These are phyloP conservation scores for Pichia sp. DNA, from an alignment of 1,139 yeast genomes.

Conservation along the genomic window DNA sequence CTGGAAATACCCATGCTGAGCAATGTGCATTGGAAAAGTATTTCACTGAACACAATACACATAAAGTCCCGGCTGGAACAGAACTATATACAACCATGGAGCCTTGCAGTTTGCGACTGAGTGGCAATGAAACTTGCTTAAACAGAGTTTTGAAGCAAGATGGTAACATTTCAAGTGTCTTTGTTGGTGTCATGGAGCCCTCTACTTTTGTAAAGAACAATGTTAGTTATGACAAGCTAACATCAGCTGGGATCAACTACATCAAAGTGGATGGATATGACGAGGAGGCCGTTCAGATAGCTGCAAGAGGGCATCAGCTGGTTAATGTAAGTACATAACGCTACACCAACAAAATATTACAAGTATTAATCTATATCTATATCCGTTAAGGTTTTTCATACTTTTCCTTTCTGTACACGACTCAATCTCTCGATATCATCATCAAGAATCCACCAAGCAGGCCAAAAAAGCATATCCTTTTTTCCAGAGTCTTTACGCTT, in stretches of 20 bases:
- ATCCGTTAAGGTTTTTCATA: conserved; percentile 4
- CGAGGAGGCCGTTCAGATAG: conserved; percentile 65
- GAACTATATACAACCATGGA: conserved; percentile 96
- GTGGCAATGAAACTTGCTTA: conserved; percentile 88
- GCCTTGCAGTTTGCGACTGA: conserved; percentile 84
- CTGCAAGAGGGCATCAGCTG: conserved; percentile 61
- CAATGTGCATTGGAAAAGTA: conserved; percentile 89
- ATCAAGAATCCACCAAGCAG: conserved; percentile 63
- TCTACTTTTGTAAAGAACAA: conserved; percentile 80
- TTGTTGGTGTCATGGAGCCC: conserved; percentile 92
- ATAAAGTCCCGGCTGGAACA: conserved; percentile 66
- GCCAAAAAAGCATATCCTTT: conserved; percentile 37
- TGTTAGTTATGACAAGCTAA: conserved; percentile 54
- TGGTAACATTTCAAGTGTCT: conserved; percentile 29
- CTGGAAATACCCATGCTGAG: conserved; percentile 97
- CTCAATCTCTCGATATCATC: conserved; percentile 58
- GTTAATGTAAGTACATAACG: neutral
- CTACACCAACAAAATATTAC: neutral
- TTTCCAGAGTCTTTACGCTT: conserved; percentile 28
- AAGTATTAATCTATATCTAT: neutral
- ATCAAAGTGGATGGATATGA: conserved; percentile 82
- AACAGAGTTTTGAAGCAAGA: conserved; percentile 56
- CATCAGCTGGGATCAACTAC: conserved; percentile 59
- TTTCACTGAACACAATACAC: conserved; percentile 34
- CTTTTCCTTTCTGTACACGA: conserved; percentile 30